Evolutionary conservation across 306 rosid species (phyloP), one percentile per base, ranked within the genome.

Genomic region (Vigna radiata): DNA sequence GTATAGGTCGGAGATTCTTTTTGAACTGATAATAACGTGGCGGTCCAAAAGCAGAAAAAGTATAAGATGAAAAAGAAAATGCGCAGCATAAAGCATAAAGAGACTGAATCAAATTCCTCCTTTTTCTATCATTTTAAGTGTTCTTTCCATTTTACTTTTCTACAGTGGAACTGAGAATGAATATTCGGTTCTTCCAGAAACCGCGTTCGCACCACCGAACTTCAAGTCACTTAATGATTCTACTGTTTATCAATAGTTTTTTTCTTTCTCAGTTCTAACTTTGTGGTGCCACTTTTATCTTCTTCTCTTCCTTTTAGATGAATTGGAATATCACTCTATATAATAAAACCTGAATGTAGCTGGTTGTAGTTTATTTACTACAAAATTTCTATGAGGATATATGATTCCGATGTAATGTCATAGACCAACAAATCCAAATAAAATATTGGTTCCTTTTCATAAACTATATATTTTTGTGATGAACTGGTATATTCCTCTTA

Each of bases 131-230:
- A 14, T 14, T 13, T 19, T 6, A 29, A 29, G 2, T 5, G 15
- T 14, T 29, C 9, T 60, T 14, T 60, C 15, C 18, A 14, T 5
- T 59, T 12, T 13, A 6, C 66, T 29, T 60, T 59, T 59, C 18
- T 5, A 33, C 68, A 31, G 6, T 16, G 23, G 8, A 14, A 61
- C 7, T 3, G 16, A 61, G 44, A 15, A 3, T 61, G 44, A 31
- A 29, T 15, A 12, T 61, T 31, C 46, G 7, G 13, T 61, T 31
- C 23, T 31, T 31, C 7, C 44, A 61, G 44, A 61, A 61, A 61
- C 67, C 67, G 67, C 67, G 67, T 61, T 29, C 0, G 13, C 21
- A 61, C 12, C 67, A 61, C 67, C 31, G 2, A 58, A 58, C 64
- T 58, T 12, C 17, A 5, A 25, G 9, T 56, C 25, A 23, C 36